Evolutionary conservation across 352 stramenopile species (phyloP).

Genomic region (Thalassiosira exigua): DNA sequence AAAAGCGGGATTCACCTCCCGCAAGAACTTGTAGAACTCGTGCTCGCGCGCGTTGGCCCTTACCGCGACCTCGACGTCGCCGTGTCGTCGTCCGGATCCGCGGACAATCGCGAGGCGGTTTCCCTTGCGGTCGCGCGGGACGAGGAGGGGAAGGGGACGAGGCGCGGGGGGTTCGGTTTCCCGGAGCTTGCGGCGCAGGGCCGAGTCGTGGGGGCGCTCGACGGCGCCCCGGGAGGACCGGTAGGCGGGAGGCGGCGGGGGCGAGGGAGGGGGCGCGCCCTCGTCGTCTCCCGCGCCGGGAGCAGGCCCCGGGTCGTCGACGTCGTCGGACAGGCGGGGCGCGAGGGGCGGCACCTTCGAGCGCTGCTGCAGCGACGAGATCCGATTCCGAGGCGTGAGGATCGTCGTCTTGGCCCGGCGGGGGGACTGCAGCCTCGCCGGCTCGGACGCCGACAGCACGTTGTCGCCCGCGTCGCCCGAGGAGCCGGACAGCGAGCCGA

Average conservation of each 20-base stretch:
- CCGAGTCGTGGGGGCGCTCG: no score
- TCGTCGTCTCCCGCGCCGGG: no score
- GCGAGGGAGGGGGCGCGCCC: no score
- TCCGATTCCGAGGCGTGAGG: background rate
- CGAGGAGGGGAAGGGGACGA: constrained; percentile 12
- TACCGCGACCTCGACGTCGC: constrained; percentile 13
- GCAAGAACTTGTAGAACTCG: constrained; percentile 23
- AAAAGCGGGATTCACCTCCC: constrained; percentile 25
- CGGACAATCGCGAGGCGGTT: constrained; percentile 10
- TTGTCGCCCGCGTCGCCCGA: background rate
- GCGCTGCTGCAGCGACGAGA: background rate
- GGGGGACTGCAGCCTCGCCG: background rate
- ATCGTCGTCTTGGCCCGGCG: background rate
- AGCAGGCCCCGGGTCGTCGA: no score
- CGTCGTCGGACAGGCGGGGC: constrained; percentile 4
- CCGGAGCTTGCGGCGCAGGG: no score
- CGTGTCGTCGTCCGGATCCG: background rate
- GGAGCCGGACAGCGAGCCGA: background rate
- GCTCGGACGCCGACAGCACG: background rate
- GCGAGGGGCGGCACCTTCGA: background rate
- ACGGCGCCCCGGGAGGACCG: no score
- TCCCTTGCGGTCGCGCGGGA: background rate
- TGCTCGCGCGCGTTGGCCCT: background rate
- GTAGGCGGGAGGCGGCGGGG: no score
- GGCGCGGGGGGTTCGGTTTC: no score